Base-by-base conservation (phyloP, 2,329 filamentous ascomycete species). In the Hypoxylon sp. region DNA sequence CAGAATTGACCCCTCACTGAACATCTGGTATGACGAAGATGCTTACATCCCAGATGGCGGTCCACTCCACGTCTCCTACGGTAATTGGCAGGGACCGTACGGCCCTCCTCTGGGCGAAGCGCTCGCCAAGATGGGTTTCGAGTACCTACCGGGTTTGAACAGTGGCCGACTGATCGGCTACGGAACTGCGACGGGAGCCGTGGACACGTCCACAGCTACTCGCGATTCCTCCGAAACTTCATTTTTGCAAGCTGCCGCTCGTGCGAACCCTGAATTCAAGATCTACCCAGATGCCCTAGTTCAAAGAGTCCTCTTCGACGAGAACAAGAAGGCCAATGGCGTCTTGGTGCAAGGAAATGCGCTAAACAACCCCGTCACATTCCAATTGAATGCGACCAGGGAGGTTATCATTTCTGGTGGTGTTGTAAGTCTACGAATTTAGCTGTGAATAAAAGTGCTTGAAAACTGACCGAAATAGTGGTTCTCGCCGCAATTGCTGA, bases 401-500 rank as follows among this genome's bases (percentile, higher is more conserved):
- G 78, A 80, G 58, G 76, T 80, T 1, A 78, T 80, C 46, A 33
- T 80, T 2, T 72, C 75, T 5, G 78, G 70, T 2, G 78, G 79
- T 9, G 55, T 74, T 3, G 73, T 78, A 51, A 75, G 78, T 35
- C 74, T 3, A 73, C 78, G 48, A 75, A 78, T 33, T 22, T 9
- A 2, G 14, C 9, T 19, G 10, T 19, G 19, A 22, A 22, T 44
- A 9, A 19, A 10, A 44, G 19, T 22, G 22, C 17, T 4, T 3
- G 39, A 77, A 50, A n/a, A 29, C 46, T 50, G 13, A 50, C 26
- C n/a, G 22, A 11, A 44, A 44, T 29, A 50, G 46, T 50, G 26
- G 46, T 50, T 50, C 24, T 50, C 78, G 0, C 79, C 79, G 0
- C 77, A 79, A 37, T 60, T 81, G 3, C 72, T 81, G 1, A 75